Conservation (phyloP, 1,284 basidiomycete genomes). For the Leccinum pachyderme region DNA sequence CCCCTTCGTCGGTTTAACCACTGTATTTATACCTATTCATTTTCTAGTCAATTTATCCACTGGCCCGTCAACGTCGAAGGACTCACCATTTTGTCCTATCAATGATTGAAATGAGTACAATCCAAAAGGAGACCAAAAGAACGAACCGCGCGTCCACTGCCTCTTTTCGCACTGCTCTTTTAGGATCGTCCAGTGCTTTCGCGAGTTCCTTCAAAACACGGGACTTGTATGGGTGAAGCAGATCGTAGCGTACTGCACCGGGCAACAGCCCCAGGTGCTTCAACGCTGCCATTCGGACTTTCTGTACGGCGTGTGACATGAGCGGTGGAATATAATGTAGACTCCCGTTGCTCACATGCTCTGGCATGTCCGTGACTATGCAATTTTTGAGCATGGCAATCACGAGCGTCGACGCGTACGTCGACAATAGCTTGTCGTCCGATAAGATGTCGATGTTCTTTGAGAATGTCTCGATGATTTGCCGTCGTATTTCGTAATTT, state of each 20-base stretch:
- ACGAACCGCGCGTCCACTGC: slow-evolving; percentile 80
- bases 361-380: slow-evolving; percentile 46
- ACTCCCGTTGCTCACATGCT: slow-evolving; percentile 43
- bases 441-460: slow-evolving; percentile 66
- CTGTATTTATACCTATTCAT: slow-evolving; percentile 55
- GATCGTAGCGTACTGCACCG: slow-evolving; percentile 71
- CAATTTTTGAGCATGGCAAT: slow-evolving; percentile 70
- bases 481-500: slow-evolving; percentile 69
- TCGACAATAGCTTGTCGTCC: slow-evolving; percentile 52
- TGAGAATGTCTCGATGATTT: slow-evolving; percentile 80
- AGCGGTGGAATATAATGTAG: not conserved
- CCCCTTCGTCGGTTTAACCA: slow-evolving; percentile 33
- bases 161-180: slow-evolving; percentile 74
- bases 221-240: slow-evolving; percentile 73
- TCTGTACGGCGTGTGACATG: slow-evolving; percentile 39
- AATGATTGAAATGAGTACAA: not conserved
- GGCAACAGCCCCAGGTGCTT: slow-evolving; percentile 74
- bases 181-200: slow-evolving; percentile 80
- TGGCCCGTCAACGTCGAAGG: slow-evolving; percentile 1
- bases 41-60: not conserved
- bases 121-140: not conserved
- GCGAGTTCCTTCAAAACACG: slow-evolving; percentile 74
- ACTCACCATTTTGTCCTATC: slow-evolving; percentile 54
- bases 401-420: slow-evolving; percentile 71
- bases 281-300: slow-evolving; percentile 75